Conservation (phyloP, 805 yeast genomes). For the Metschnikowia cubensis region DNA sequence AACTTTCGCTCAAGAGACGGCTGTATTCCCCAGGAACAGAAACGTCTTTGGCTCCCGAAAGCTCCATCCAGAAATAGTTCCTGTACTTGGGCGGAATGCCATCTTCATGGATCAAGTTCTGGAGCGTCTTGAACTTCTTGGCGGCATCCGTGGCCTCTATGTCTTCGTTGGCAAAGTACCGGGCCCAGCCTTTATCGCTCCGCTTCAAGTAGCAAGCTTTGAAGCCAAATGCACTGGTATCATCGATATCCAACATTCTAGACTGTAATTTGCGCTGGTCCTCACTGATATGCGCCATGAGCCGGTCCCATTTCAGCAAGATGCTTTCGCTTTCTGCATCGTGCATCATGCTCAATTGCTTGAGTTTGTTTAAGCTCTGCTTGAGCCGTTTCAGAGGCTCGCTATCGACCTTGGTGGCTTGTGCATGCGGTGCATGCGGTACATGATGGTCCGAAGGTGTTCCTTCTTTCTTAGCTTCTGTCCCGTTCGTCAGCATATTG, state of each 20-base stretch:
- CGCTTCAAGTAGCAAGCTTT: conserved; percentile 34
- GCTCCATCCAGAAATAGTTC: conserved; percentile 48
- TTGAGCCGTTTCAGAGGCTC: conserved; percentile 2
- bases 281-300: conserved; percentile 31
- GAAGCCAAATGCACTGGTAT: conserved; percentile 32
- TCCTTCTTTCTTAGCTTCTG: background rate
- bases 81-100: conserved; percentile 51
- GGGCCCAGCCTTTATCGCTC: conserved; percentile 11
- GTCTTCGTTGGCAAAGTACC: conserved; percentile 20
- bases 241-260: background rate
- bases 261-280: conserved; percentile 8
- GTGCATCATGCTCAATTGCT: conserved; percentile 40
- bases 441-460: background rate
- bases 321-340: conserved; percentile 39
- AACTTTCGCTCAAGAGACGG: conserved; percentile 20
- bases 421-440: background rate
- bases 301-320: conserved; percentile 44
- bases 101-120: conserved; percentile 29
- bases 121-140: conserved; percentile 11
- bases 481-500: conserved; percentile 9
- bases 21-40: conserved; percentile 47
- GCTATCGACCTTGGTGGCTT: background rate
- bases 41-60: conserved; percentile 46
- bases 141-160: conserved; percentile 8
- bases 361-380: conserved; percentile 25